Evolutionary conservation across 139 green algal genomes (phyloP), one percentile per base, ranked within the genome.

Genomic region (Zygnema cylindricum): DNA sequence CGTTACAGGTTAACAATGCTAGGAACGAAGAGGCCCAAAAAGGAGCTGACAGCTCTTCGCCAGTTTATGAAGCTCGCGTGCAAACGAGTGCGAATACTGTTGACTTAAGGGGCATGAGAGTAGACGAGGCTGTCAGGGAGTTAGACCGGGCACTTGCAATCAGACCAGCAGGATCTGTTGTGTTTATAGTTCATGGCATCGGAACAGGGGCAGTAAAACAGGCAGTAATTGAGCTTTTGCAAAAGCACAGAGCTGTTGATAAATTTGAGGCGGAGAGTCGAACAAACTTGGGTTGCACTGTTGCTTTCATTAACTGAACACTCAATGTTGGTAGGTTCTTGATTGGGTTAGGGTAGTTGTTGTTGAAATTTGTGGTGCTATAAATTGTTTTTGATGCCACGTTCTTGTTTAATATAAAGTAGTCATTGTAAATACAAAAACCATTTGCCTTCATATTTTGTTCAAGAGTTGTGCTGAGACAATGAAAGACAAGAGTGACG

Each of bases 111-210:
- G 86, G 86, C 1, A 63, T 90, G 77, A 36, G 86, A 38, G 86
- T 89, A 23, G 86, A 90, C 33, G 86, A 90, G 3, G 86, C 86
- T 30, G 21, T 90, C 35, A 78, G 32, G 43, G 86, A 89, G 38
- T 22, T 89, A 32, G 35, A 90, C 77, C n/a, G 88, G 30, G 23
- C 81, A 54, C 30, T 90, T 36, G 30, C 54, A 71, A 75, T 16
- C n/a, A 41, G 40, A 30, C 63, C n/a, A 38, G 35, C 41, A 23
- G 86, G 86, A 33, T 43, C 49, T n/a, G 81, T 89, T 35, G 32
- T 90, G 16, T 90, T 89, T 57, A 76, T 90, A 69, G 42, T 90
- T 23, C 86, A 90, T 25, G 86, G 86, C 16, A 25, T 90, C 0
- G 86, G 86, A 0, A 90, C 86, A 1, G 86, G 86, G 2, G 86